Conservation (phyloP, 2,329 filamentous ascomycete genomes). For the Penicillium sclerotigenum region DNA sequence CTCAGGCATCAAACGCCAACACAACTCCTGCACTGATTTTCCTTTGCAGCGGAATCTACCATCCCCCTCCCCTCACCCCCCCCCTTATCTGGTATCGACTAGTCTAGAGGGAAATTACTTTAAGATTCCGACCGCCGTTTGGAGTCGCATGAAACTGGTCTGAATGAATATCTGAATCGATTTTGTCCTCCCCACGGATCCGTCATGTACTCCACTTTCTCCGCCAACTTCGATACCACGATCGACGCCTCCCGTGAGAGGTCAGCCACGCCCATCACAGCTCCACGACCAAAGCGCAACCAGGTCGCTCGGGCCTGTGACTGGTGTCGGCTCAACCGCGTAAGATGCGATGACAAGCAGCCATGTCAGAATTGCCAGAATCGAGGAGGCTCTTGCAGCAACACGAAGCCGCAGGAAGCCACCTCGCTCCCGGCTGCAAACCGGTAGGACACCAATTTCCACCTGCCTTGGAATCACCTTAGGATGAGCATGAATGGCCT, state of each 20-base stretch:
- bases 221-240: slow-evolving; percentile 2
- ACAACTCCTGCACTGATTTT: neutral
- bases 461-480: neutral
- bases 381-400: slow-evolving; percentile 8
- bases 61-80: neutral
- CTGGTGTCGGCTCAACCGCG: neutral
- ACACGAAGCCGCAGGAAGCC: slow-evolving; percentile 4
- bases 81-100: neutral
- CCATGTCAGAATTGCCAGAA: neutral
- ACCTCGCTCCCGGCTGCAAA: slow-evolving; percentile 5
- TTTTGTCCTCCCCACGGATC: neutral
- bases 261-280: neutral
- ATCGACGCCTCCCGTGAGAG: neutral
- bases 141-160: neutral
- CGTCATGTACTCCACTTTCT: slow-evolving; percentile 6
- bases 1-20: neutral
- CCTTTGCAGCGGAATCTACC: neutral
- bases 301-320: neutral
- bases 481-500: neutral
- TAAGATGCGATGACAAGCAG: neutral
- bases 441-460: neutral
- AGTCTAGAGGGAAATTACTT: neutral
- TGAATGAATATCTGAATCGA: neutral
- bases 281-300: neutral
- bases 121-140: neutral